Base-by-base conservation (phyloP, 345 rosid species). In the Salix koriyanagi region DNA sequence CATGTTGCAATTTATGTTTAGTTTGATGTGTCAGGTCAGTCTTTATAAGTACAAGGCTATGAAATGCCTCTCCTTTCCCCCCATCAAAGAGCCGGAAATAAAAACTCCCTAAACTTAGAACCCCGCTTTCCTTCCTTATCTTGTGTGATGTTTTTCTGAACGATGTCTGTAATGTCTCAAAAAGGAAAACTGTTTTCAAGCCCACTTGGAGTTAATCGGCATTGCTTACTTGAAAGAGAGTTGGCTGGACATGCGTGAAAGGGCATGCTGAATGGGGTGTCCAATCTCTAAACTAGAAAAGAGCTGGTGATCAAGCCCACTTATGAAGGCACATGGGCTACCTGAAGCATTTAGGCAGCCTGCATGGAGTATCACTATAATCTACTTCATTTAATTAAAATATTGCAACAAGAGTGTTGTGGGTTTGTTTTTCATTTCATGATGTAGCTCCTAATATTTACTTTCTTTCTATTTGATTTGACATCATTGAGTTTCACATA, bases 401-500 rank as follows among this genome's bases (percentile, higher is more conserved):
- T 42, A 26, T 7, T 21, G 41, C 25, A 56, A 13, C 5, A 28
- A 48, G 50, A 26, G 50, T 28, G 62, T 48, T 16, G 65, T n/a
- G 28, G 26, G 62, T n/a, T 54, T 56, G n/a, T 56, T 56, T 56
- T 56, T 19, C 26, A 30, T n/a, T n/a, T 69, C 50, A 14, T 37
- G 67, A 30, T 46, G 26, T 60, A 30, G 32, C 60, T 58, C 21
- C 25, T 0, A 21, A 56, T 64, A 71, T 68, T 66, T 21, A 13
- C 0, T 28, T 50, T 39, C 21, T 25, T 4, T 1, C 23, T 46
- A 23, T 77, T 21, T 16, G 30, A 60, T 69, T 30, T 60, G 60
- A 60, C 37, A n/a, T 32, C 70, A 56, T 67, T 68, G 67, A 67
- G 71, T 56, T 52, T 64, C 3, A 46, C 15, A 67, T 68, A 65